Evolutionary conservation across 2,329 filamentous ascomycete species (phyloP), one percentile per base, ranked within the genome.

Genomic region (Neonectria sp.): DNA sequence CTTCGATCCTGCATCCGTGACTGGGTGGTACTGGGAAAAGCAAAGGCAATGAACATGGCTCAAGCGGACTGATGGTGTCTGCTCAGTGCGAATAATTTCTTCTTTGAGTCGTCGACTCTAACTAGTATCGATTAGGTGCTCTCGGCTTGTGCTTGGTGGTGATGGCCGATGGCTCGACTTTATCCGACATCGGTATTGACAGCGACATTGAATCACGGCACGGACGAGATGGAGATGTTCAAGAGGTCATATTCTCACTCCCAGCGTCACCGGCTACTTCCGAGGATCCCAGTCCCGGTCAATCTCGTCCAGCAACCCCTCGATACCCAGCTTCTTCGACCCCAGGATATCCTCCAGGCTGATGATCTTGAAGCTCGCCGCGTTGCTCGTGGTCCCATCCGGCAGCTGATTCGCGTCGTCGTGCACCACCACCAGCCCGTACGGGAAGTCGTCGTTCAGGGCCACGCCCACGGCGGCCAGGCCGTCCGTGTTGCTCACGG

Each of bases 401-500:
- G 81, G 76, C 8, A 86, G 73, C 76, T 88, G 82, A 63, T 88
- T 89, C 3, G 84, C 83, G 73, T 89, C 86, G 68, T 88, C 86
- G 64, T 88, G 86, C 13, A 85, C 82, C 4, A 88, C 85, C 3
- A 88, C 71, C 27, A 88, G 52, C 0, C 86, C 86, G 8, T 75
- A 71, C 0, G 82, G 82, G 58, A 84, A 86, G 25, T 79, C 78
- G 21, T 69, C 71, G 33, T 84, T 84, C 45, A 88, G 74, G 0
- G 71, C 77, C 1, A 79, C 79, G 0, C 85, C 83, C 4, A 88
- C 83, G 0, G 83, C 86, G 0, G 85, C 68, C 31, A 88, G 77
- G 0, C 86, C 86, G 61, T 88, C 86, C 0, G 86, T 88, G 68
- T 88, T 88, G 15, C 83, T 85, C 6, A 88, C 86, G 6, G 79